Percentiles rank a stretch among this genome's conserved stretches.
Conservation (phyloP, 2,329 filamentous ascomycete species). For the Xylariaceae sp. region DNA sequence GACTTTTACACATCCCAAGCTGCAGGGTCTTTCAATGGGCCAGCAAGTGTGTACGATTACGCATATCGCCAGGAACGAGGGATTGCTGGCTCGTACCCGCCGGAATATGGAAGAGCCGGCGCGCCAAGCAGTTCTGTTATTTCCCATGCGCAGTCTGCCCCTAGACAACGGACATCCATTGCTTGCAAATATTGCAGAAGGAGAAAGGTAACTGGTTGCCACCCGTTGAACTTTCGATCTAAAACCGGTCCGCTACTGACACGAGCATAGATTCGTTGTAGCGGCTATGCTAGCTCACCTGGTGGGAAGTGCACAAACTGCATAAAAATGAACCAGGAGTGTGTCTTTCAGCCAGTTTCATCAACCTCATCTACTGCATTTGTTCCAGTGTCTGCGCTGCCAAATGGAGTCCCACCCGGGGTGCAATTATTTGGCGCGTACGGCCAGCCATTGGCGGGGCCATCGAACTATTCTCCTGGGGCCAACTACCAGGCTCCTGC, state of each 20-base stretch:
- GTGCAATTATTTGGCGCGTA: conserved; percentile 55
- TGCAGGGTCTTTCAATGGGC: conserved; percentile 18
- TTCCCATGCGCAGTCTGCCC: conserved; percentile 48
- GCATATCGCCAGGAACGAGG: conserved; percentile 34
- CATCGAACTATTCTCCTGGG: conserved; percentile 25
- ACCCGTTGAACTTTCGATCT: neutral
- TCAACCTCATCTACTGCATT: conserved; percentile 54
- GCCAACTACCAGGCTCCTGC: conserved; percentile 18
- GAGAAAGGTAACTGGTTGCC: conserved; percentile 46
- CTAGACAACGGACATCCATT: conserved; percentile 56
- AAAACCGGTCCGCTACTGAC: conserved; percentile 23
- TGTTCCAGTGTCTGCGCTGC: conserved; percentile 54
- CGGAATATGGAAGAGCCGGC: conserved; percentile 33
- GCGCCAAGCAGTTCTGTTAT: conserved; percentile 35
- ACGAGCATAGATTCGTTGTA: conserved; percentile 52
- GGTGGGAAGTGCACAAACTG: conserved; percentile 59
- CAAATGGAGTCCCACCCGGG: conserved; percentile 54
- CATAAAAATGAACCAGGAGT: conserved; percentile 59
- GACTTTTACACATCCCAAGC: conserved; percentile 25
- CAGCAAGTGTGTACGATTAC: conserved; percentile 30
- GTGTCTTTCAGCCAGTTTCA: conserved; percentile 57
- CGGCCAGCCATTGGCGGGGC: conserved; percentile 48
- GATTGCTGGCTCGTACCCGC: conserved; percentile 29
- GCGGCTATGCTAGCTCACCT: conserved; percentile 55
- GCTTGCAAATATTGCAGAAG: conserved; percentile 59